Percentiles rank a stretch among this genome's conserved stretches.
phyloP scores from a whole-genome alignment of 2,329 filamentous ascomycete genomes.

The Penicillium sp. region DNA sequence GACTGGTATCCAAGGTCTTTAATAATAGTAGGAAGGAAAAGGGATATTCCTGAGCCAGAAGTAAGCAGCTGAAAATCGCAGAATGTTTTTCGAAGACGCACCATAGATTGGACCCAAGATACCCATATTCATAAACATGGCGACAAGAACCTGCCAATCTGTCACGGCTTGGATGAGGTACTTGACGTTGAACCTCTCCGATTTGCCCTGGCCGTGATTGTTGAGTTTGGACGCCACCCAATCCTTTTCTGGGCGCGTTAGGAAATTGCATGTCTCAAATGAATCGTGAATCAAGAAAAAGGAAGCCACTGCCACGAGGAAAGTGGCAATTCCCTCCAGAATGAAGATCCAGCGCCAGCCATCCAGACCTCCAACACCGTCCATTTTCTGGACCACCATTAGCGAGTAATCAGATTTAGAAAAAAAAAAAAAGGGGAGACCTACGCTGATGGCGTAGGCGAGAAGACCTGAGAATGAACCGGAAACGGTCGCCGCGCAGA shows the following conservation, averaged over 20 bases:
- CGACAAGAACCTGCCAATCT: background rate
- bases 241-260: background rate
- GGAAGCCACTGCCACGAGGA: background rate
- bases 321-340: background rate
- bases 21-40: slow-evolving; percentile 24
- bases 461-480: background rate
- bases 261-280: background rate
- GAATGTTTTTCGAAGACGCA: too few species aligned
- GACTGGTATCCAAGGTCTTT: slow-evolving; percentile 23
- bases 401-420: too few species aligned
- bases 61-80: background rate
- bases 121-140: background rate
- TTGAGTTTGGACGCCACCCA: too few species aligned
- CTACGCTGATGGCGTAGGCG: background rate
- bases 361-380: background rate
- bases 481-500: slow-evolving; percentile 33
- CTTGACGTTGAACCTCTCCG: background rate
- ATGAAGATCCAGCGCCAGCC: background rate
- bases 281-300: background rate
- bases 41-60: slow-evolving; percentile 22
- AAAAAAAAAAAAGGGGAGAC: too few species aligned
- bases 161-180: background rate
- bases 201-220: too few species aligned
- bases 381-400: too few species aligned
- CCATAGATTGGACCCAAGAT: too few species aligned